A percentile compares a stretch with the other conserved stretches of the same genome.
Evolutionary conservation across 1,284 basidiomycete genomes (phyloP).

Genomic region (Schizophyllum amplum): DNA sequence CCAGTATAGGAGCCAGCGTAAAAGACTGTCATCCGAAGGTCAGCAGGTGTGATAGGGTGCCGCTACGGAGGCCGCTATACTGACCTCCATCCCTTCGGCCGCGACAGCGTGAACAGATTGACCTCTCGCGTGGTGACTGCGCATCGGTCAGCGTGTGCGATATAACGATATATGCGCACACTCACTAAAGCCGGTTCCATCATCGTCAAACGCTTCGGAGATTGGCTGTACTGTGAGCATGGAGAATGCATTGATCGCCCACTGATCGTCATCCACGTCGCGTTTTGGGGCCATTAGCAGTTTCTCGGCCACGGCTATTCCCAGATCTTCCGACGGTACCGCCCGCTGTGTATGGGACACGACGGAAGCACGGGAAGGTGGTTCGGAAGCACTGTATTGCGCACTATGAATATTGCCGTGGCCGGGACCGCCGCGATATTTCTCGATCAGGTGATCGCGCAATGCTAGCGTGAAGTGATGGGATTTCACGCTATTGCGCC

Average conservation of each 20-base stretch:
- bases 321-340: slow-evolving; percentile 11
- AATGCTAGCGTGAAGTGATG: slow-evolving; percentile 20
- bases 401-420: neutral
- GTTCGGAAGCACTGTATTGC: too few relatives aligned
- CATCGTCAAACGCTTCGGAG: slow-evolving; percentile 22
- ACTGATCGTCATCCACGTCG: neutral
- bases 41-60: too few relatives aligned
- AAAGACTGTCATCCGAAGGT: too few relatives aligned
- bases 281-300: slow-evolving; percentile 3
- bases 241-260: neutral
- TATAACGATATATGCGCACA: too few relatives aligned
- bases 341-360: slow-evolving; percentile 4
- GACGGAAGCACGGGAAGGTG: neutral
- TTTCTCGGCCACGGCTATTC: neutral
- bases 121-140: too few relatives aligned
- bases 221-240: slow-evolving; percentile 11
- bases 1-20: too few relatives aligned
- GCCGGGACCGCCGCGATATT: slow-evolving; percentile 2
- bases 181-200: slow-evolving; percentile 17
- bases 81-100: too few relatives aligned
- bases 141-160: too few relatives aligned
- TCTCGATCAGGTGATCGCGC: slow-evolving; percentile 19
- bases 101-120: too few relatives aligned
- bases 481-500: slow-evolving; percentile 21
- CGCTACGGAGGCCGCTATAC: too few relatives aligned